Evolutionary conservation across 2,329 filamentous ascomycete species (phyloP), one percentile per base, ranked within the genome.

Genomic region (Xylariaceae sp.): DNA sequence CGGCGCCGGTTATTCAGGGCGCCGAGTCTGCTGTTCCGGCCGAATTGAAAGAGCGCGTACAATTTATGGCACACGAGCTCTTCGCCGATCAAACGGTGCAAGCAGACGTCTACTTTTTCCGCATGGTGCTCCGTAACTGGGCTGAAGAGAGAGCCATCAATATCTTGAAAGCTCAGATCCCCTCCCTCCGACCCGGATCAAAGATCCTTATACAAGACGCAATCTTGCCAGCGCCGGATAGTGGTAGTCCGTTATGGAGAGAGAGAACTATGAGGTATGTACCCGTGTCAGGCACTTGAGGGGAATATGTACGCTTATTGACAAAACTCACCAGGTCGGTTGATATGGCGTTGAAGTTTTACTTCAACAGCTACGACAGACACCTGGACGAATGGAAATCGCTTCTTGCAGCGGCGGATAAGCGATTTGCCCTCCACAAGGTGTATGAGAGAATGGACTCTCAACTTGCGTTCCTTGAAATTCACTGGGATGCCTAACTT

Each of bases 181-280:
- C 62, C 1, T 59, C 48, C n/a, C 56, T 66, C 33, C 45, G 42
- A 28, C 48, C 50, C 10, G 60, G 56, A 4, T 53, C 59, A 44
- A 60, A 58, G 44, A 49, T 66, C 41, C 53, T 64, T 12, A 58
- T 65, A 17, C 59, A 55, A 42, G 63, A 66, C 28, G 46, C 45
- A 42, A 45, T 33, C 11, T 47, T 50, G 47, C 50, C 45, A 18
- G 50, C 13, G 34, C 50, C 45, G 34, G 19, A 50, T 28, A 47
- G 34, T 48, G 28, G 19, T 12, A 51, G 36, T 45, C 45, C 50
- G 44, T 48, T 52, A 36, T 52, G 50, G 50, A 52, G 50, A 52
- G 50, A 54, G 38, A 38, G 51, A 33, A 28, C 3, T 17, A 43
- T 50, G 42, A 54, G 47, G 47, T 50, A 54, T 31, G 50, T 14